Percentiles rank a stretch among this genome's conserved stretches.
Evolutionary conservation across 805 yeast species (phyloP).

Genomic region (Candida adriatica): DNA sequence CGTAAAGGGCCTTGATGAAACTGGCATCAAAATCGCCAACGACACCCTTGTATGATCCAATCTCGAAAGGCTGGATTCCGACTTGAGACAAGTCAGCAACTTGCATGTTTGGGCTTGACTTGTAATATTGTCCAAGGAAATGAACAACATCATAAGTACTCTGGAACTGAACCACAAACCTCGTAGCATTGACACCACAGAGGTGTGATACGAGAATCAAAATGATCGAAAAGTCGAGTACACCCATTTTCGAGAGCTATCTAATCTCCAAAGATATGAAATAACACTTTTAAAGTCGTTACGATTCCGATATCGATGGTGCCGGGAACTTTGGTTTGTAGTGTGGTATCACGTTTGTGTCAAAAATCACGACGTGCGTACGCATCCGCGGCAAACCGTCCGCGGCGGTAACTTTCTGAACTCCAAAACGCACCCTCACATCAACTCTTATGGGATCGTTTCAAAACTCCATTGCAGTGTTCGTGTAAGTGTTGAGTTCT

Average conservation of each 20-base stretch:
- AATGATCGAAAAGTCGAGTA: too few species aligned
- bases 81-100: conserved; percentile 10
- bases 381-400: too few species aligned
- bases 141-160: conserved; percentile 13
- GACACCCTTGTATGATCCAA: conserved; percentile 29
- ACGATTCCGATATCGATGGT: too few species aligned
- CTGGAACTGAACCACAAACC: conserved; percentile 25
- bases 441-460: background rate
- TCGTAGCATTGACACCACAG: conserved; percentile 2
- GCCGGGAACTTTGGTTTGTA: too few species aligned
- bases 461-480: conserved; percentile 1
- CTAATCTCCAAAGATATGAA: too few species aligned
- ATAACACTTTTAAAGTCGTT: too few species aligned
- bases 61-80: conserved; percentile 18
- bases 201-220: too few species aligned
- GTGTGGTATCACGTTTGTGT: too few species aligned
- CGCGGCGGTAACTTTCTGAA: too few species aligned
- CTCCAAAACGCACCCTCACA: too few species aligned
- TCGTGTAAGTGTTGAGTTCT: conserved; percentile 3
- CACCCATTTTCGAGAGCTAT: too few species aligned
- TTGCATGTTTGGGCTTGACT: conserved; percentile 6
- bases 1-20: conserved; percentile 25
- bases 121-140: conserved; percentile 15
- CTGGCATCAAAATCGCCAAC: conserved; percentile 30
- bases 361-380: too few species aligned